Evolutionary conservation across 1,284 basidiomycete species (phyloP).

Genomic region (Cutaneotrichosporon daszewskae): DNA sequence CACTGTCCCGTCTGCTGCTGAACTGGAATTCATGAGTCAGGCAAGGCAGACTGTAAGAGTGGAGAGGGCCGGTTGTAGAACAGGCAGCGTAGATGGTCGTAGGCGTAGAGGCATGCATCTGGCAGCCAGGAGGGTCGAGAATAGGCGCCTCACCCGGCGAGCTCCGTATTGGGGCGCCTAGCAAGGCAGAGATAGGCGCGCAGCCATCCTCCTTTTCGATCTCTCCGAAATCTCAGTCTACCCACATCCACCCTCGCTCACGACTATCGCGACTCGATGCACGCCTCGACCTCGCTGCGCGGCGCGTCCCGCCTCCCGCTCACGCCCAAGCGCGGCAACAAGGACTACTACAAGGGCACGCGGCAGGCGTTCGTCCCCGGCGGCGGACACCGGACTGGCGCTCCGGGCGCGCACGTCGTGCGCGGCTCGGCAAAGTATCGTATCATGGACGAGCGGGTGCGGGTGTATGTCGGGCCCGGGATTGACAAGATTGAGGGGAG

Average conservation of each 20-base stretch:
- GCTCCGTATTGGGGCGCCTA: too few relatives aligned
- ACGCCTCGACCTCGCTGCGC: conserved; percentile 32
- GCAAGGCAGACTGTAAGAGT: too few relatives aligned
- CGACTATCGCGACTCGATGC: too few relatives aligned
- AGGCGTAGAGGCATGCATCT: too few relatives aligned
- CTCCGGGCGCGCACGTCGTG: conserved; percentile 74
- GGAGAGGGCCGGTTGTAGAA: too few relatives aligned
- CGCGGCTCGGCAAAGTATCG: conserved; percentile 69
- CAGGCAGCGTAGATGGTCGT: too few relatives aligned
- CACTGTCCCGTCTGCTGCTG: too few relatives aligned
- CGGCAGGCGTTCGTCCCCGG: conserved; percentile 68
- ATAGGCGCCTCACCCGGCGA: too few relatives aligned
- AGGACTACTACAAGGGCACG: conserved; percentile 90
- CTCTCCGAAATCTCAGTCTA: not conserved
- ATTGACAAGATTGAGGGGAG: conserved; percentile 10
- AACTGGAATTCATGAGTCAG: too few relatives aligned
- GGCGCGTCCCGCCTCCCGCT: conserved; percentile 68
- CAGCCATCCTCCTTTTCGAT: not conserved
- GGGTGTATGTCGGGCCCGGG: conserved; percentile 74
- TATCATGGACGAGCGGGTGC: conserved; percentile 70
- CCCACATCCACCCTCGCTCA: not conserved
- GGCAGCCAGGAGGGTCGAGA: too few relatives aligned
- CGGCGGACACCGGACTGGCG: conserved; percentile 70
- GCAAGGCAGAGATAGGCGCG: too few relatives aligned
- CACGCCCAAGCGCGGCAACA: conserved; percentile 78